Evolutionary conservation across 192 early-diverging fungal species (phyloP), one percentile per base, ranked within the genome.

Genomic region (Rhizophagus sp.): DNA sequence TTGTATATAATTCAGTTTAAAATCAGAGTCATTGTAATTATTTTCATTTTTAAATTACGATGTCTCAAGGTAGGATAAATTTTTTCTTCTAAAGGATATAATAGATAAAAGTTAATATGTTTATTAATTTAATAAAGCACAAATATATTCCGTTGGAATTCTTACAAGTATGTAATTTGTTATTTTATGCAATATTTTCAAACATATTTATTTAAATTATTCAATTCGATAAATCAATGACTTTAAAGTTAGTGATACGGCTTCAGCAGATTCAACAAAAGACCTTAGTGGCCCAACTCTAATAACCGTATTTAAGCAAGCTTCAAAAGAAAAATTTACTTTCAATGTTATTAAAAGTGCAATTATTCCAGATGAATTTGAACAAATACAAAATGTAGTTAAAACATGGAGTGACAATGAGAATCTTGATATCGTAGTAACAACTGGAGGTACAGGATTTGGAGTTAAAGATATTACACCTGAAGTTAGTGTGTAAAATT

Each of bases 401-500:
- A 82, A 76, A 15, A 52, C 79, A 19, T 92, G 91, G 91, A 83
- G 84, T 76, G 84, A 84, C 76, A 82, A 79, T 2, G 72, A 84
- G 1, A 67, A 85, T 24, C 76, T 92, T 50, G 89, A 93, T 52
- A 82, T 99, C n/a, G 82, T 97, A 15, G 70, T 97, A 8, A 91
- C 94, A 0, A 91, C 94, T 7, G 97, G 97, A 5, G 97, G 97
- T n/a, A 99, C 97, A 7, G 97, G 97, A 1, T 91, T 99, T 75
- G 91, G 93, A 19, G 83, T 90, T 41, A 85, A 94, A 67, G 97
- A 99, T 78, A 90, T 91, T 9, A 98, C 97, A 2, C 94, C 96
- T 4, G 96, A 96, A 85, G 96, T 92, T 85, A 63, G 41, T 78
- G 30, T 17, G 34, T 33, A 66, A 4, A 13, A 66, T 41, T 39